These are phyloP conservation scores for Glycyrrhiza uralensis DNA, from an alignment of 306 rosid genomes.

Conservation along the genomic window DNA sequence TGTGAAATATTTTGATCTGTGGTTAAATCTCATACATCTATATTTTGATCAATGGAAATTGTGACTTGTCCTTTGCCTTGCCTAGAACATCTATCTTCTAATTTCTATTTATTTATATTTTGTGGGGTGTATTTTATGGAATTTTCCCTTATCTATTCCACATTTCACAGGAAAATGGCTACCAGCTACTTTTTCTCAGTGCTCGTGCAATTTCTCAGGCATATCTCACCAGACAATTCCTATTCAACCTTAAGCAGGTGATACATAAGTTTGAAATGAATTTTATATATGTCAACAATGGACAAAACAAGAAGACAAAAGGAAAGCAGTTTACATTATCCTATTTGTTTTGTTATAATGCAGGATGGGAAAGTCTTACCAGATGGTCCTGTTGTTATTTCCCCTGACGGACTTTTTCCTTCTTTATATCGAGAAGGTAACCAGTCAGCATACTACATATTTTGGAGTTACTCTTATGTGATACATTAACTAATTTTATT, in stretches of 20 bases:
- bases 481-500: too few species aligned
- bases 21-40: constrained; percentile 7
- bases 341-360: constrained; percentile 27
- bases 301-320: constrained; percentile 8
- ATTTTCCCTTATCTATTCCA: constrained; percentile 15
- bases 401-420: constrained; percentile 96
- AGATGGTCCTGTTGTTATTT: constrained; percentile 94
- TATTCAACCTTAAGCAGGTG: constrained; percentile 92
- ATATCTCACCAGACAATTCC: constrained; percentile 72
- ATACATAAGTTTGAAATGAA: constrained; percentile 20
- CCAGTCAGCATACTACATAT: too few species aligned
- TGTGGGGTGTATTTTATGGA: neutral
- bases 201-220: constrained; percentile 99
- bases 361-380: constrained; percentile 96
- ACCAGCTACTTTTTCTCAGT: constrained; percentile 88
- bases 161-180: constrained; percentile 77
- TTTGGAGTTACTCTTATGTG: too few species aligned
- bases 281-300: constrained; percentile 33
- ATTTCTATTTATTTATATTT: neutral
- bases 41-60: constrained; percentile 8
- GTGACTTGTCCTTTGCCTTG: constrained; percentile 6
- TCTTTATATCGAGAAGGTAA: constrained; percentile 94
- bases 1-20: neutral
- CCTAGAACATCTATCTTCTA: constrained; percentile 1
- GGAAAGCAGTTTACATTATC: constrained; percentile 32